These are phyloP conservation scores for Apiotrichum veenhuisii DNA, from an alignment of 1,284 basidiomycete species.

Conservation along the genomic window DNA sequence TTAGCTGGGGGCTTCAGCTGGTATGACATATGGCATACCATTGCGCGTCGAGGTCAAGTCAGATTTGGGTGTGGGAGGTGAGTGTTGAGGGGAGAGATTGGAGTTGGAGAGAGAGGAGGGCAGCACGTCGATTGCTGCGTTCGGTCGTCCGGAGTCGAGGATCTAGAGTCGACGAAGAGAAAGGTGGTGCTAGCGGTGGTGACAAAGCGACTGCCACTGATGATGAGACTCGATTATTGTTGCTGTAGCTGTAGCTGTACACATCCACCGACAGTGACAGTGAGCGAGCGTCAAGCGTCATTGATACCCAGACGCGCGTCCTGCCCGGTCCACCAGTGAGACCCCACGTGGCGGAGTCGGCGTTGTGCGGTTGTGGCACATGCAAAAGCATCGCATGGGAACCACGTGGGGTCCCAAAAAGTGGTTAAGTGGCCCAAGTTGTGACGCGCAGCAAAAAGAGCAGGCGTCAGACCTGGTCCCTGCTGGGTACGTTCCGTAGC, in stretches of 20 bases:
- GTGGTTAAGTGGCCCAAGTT: too few relatives aligned
- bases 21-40: neutral
- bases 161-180: neutral
- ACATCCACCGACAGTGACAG: too few relatives aligned
- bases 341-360: neutral
- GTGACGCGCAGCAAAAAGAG: too few relatives aligned
- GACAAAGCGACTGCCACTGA: neutral
- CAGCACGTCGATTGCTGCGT: too few relatives aligned
- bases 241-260: too few relatives aligned
- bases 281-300: neutral
- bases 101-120: too few relatives aligned
- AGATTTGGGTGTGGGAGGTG: too few relatives aligned
- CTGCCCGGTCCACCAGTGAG: neutral
- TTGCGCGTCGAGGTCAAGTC: neutral
- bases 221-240: neutral
- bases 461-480: too few relatives aligned
- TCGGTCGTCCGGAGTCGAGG: neutral
- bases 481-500: too few relatives aligned
- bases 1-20: neutral
- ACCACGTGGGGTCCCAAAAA: too few relatives aligned
- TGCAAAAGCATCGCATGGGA: too few relatives aligned
- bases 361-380: neutral
- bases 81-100: too few relatives aligned
- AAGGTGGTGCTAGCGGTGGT: neutral
- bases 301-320: neutral